phyloP scores from a whole-genome alignment of 306 rosid species.

The Acmispon strigosus region DNA sequence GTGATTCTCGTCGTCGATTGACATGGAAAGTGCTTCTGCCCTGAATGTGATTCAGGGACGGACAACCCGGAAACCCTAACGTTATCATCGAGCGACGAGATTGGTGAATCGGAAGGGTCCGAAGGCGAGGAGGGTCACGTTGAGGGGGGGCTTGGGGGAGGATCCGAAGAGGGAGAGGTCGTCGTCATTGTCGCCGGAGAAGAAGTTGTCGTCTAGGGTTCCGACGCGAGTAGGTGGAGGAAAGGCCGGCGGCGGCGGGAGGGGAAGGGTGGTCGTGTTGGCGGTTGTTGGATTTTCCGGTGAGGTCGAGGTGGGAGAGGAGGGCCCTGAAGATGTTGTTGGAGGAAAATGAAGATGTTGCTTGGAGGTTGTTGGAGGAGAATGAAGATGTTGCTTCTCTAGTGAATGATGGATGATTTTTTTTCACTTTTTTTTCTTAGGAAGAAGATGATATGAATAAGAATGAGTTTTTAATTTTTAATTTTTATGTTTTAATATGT shows the following conservation, averaged over 20 bases:
- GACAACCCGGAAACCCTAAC: conserved; percentile 63
- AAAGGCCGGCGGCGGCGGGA: conserved; percentile 59
- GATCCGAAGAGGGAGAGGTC: conserved; percentile 56
- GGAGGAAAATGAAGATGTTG: no score
- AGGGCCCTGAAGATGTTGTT: conserved; percentile 56
- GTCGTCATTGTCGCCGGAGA: conserved; percentile 81
- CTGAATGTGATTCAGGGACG: conserved; percentile 59
- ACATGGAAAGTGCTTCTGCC: conserved; percentile 1
- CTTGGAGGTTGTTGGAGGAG: no score
- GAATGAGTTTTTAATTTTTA: no score
- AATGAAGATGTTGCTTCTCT: no score
- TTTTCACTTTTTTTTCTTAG: no score
- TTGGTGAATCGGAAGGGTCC: conserved; percentile 50
- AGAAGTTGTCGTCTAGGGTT: conserved; percentile 83
- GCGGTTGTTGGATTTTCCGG: conserved; percentile 27
- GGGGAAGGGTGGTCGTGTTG: conserved; percentile 6
- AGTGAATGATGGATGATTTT: no score
- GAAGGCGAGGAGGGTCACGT: conserved; percentile 39
- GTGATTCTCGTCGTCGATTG: conserved; percentile 18
- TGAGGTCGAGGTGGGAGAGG: conserved; percentile 73
- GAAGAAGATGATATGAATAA: no score
- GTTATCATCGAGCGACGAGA: conserved; percentile 54
- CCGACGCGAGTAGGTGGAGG: conserved; percentile 87
- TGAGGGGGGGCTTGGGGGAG: conserved; percentile 30
- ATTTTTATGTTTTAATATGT: no score